Conservation (phyloP, 768 basidiomycete species). For the Russula olivacea region DNA sequence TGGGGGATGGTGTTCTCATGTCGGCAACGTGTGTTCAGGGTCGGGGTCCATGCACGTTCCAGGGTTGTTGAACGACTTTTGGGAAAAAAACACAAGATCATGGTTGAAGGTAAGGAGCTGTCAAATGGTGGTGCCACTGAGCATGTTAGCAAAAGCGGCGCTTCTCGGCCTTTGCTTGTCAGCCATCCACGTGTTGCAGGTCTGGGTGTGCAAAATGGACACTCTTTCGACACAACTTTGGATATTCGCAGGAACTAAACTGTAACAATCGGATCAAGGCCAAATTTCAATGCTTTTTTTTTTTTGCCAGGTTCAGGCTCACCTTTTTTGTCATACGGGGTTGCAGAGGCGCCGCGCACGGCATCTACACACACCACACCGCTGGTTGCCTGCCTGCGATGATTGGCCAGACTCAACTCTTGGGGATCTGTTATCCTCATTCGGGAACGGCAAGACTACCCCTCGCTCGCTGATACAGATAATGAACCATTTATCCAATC, state of each 20-base stretch:
- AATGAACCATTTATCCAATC: no score
- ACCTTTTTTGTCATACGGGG: no score
- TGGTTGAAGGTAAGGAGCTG: neutral
- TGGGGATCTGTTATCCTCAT: neutral
- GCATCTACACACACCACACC: no score
- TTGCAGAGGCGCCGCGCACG: no score
- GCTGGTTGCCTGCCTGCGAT: neutral
- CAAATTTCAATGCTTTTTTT: no score
- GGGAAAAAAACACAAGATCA: neutral
- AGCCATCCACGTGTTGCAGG: neutral
- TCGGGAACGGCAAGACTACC: slow-evolving; percentile 4
- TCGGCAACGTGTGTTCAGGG: neutral
- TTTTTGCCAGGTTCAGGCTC: no score
- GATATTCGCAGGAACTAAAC: no score
- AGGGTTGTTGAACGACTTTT: neutral
- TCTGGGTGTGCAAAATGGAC: neutral
- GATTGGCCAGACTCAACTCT: neutral
- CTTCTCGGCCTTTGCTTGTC: neutral
- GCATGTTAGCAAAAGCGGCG: neutral
- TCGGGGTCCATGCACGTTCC: neutral
- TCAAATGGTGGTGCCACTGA: no score
- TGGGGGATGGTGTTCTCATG: neutral
- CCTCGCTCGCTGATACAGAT: no score
- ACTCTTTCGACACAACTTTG: no score
- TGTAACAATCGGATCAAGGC: no score